Percentiles rank a stretch among this genome's conserved stretches.
These are phyloP conservation scores for Zostera marina DNA, from an alignment of 116 monocot genomes.

Conservation along the genomic window DNA sequence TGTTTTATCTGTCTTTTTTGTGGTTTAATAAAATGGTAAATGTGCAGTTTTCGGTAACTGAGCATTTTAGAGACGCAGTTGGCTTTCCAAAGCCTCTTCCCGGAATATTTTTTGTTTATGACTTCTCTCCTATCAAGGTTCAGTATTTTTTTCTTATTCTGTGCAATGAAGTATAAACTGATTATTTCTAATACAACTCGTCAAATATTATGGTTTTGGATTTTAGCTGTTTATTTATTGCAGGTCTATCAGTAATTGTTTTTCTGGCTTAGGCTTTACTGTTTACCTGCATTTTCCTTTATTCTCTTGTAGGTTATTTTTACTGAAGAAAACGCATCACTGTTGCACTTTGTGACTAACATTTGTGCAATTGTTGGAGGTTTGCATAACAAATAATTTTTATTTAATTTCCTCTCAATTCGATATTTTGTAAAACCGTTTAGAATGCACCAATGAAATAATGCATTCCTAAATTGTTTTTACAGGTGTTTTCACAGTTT, in stretches of 20 bases:
- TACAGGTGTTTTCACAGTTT: constrained; percentile 82
- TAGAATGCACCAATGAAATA: neutral
- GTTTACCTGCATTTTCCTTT: neutral
- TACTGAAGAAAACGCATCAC: constrained; percentile 73
- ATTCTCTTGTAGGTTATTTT: constrained; percentile 48
- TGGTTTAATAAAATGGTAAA: neutral
- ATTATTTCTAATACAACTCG: neutral
- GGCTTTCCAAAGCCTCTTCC: constrained; percentile 44
- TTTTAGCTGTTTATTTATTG: neutral
- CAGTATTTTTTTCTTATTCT: neutral
- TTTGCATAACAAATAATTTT: constrained; percentile 6
- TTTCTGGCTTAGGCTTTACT: no score
- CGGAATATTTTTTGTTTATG: constrained; percentile 84
- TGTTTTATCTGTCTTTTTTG: neutral
- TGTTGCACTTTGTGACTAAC: constrained; percentile 83
- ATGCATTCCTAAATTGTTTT: neutral
- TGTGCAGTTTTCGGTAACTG: constrained; percentile 94
- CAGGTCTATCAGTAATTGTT: no score
- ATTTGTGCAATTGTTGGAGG: constrained; percentile 91
- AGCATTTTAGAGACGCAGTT: constrained; percentile 68
- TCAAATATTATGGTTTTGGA: neutral
- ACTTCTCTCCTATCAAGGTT: constrained; percentile 95
- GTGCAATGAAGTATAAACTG: neutral
- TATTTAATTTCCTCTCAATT: neutral
- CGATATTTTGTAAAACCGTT: neutral